These are phyloP conservation scores for Thelephora ganbajun DNA, from an alignment of 768 basidiomycete species.

Conservation along the genomic window DNA sequence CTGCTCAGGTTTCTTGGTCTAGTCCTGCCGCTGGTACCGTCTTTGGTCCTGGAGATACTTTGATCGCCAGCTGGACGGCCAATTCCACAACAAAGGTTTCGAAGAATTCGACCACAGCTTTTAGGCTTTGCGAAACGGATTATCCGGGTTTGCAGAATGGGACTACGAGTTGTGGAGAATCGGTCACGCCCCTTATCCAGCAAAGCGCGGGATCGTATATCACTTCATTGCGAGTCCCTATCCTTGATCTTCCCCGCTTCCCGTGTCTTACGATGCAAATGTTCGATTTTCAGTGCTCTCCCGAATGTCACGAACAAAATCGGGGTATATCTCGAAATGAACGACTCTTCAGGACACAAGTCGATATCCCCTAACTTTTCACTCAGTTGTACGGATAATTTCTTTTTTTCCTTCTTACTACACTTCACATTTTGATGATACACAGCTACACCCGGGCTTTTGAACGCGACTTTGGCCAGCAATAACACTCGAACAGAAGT, in stretches of 20 bases:
- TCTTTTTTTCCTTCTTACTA: not conserved
- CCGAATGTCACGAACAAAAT: constrained; percentile 14
- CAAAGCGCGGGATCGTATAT: constrained; percentile 14
- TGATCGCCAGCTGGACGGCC: constrained; percentile 17
- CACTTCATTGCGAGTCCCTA: constrained; percentile 12
- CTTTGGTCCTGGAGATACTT: constrained; percentile 17
- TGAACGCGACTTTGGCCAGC: not conserved
- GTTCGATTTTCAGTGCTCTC: constrained; percentile 5
- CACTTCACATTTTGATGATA: not conserved
- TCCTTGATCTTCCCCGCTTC: not conserved
- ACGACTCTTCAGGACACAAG: constrained; percentile 15
- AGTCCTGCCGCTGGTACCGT: constrained; percentile 15
- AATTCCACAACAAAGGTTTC: too few species aligned
- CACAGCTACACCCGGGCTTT: constrained; percentile 1
- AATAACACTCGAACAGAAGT: not conserved
- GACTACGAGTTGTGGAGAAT: constrained; percentile 10
- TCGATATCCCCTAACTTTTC: constrained; percentile 17
- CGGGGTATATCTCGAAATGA: constrained; percentile 16
- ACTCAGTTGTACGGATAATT: constrained; percentile 14
- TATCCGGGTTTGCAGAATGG: not conserved
- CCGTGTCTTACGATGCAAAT: not conserved
- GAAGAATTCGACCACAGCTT: constrained; percentile 12
- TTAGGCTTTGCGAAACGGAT: constrained; percentile 17
- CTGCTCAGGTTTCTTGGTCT: constrained; percentile 14
- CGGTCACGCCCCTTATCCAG: constrained; percentile 15